Evolutionary conservation across 345 rosid genomes (phyloP), one percentile per base, ranked within the genome.

Genomic region (Populus davidiana): DNA sequence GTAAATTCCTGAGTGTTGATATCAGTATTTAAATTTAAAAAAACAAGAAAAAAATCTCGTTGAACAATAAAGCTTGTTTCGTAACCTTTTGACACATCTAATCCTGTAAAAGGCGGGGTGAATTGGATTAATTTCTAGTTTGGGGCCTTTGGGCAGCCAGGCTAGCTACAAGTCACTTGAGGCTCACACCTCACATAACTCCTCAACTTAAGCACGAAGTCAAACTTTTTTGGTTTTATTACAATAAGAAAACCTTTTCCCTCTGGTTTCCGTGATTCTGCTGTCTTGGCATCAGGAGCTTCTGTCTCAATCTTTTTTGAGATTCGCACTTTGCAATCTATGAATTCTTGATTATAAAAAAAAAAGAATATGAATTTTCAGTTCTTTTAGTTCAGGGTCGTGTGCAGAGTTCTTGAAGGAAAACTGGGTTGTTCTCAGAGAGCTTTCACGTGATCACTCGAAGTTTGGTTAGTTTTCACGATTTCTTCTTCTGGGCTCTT

Each of bases 231-330:
- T 14, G 0, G 50, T 47, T 47, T 3, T 47, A 47, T 47, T 47
- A 14, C 13, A 41, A 41, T 10, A 14, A 47, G 6, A 47, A 4
- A 47, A 14, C 18, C 1, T 12, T 47, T 47, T 59, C 64, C 20
- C 20, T 3, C 1, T 65, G 2, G 9, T 65, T 65, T 65, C 2
- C 20, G 63, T 18, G 76, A 65, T 71, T 69, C 65, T 17, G 31
- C 41, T 11, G 70, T 74, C 70, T 54, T 47, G 64, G 67, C 3
- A 67, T 77, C 80, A 76, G 71, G 69, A 72, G 77, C 80, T 11
- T 49, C 39, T 77, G 73, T 77, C 79, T 71, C n/a, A 21, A 14
- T 47, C 1, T 21, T 17, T 27, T 23, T 59, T 70, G 78, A 69
- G 78, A 70, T 73, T 66, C 35, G 68, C 64, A 67, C 52, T 13